Evolutionary conservation across 2,329 filamentous ascomycete species (phyloP).

Genomic region (Trichophyton verrucosum): DNA sequence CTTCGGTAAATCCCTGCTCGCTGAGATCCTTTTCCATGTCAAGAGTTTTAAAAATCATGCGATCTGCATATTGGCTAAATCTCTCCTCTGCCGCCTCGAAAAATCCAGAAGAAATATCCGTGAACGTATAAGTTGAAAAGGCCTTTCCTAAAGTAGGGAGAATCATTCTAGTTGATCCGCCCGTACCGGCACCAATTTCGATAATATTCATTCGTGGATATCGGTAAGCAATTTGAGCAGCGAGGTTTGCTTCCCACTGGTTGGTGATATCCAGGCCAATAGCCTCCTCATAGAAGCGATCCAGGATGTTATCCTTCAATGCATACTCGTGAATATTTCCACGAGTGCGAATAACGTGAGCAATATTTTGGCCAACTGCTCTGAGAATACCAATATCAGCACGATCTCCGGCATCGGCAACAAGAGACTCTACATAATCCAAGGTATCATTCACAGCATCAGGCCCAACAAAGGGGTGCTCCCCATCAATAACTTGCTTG

Average conservation of each 20-base stretch:
- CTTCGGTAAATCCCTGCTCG: slow-evolving; percentile 14
- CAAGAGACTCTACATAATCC: neutral
- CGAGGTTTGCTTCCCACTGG: slow-evolving; percentile 18
- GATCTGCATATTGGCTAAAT: slow-evolving; percentile 18
- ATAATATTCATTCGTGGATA: slow-evolving; percentile 35
- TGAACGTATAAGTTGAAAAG: slow-evolving; percentile 35
- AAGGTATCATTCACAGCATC: neutral
- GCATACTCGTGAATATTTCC: slow-evolving; percentile 23
- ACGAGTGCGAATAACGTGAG: slow-evolving; percentile 21
- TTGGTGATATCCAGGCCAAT: slow-evolving; percentile 12
- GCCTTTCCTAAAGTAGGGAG: slow-evolving; percentile 21
- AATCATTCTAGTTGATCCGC: slow-evolving; percentile 29
- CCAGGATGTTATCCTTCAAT: slow-evolving; percentile 7
- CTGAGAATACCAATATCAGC: slow-evolving; percentile 1
- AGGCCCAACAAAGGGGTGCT: neutral
- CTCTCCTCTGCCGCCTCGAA: slow-evolving; percentile 27
- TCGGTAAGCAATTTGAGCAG: slow-evolving; percentile 27
- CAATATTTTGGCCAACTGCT: slow-evolving; percentile 21
- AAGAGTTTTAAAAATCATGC: slow-evolving; percentile 24
- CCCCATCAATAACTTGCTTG: neutral
- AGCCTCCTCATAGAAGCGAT: slow-evolving; percentile 10
- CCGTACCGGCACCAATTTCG: slow-evolving; percentile 35
- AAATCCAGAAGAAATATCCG: slow-evolving; percentile 34
- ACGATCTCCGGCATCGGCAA: neutral
- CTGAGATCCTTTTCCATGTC: slow-evolving; percentile 13